These are phyloP conservation scores for Akanthomyces uredinophilus DNA, from an alignment of 2,329 filamentous ascomycete genomes.

Conservation along the genomic window DNA sequence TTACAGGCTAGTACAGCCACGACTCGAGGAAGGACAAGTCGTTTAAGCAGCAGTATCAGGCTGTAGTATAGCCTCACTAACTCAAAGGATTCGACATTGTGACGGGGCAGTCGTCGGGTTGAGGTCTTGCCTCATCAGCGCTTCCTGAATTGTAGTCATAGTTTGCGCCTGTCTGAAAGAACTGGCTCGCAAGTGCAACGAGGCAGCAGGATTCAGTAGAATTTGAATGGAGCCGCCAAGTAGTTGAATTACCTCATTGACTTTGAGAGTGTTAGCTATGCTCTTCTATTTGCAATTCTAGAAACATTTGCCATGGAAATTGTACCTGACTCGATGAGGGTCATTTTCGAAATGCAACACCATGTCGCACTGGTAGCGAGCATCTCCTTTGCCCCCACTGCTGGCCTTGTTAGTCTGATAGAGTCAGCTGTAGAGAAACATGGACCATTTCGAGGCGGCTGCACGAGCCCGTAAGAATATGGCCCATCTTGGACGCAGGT, in stretches of 20 bases:
- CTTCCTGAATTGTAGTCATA: not conserved
- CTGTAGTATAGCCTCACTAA: not conserved
- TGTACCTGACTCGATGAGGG: not conserved
- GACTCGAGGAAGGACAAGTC: not conserved
- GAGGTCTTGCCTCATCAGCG: not conserved
- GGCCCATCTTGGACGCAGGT: not conserved
- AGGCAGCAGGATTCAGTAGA: not conserved
- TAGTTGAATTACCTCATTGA: no score
- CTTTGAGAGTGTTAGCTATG: no score
- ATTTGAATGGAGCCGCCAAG: not conserved
- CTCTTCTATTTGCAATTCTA: no score
- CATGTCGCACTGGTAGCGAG: not conserved
- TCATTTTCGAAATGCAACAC: not conserved
- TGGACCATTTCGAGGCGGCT: not conserved
- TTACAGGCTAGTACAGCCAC: not conserved
- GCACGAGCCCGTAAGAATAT: conserved; percentile 1
- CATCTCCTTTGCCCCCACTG: not conserved
- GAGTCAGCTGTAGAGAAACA: not conserved
- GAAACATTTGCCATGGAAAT: not conserved
- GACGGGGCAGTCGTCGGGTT: not conserved
- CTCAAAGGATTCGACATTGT: not conserved
- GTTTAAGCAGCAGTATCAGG: not conserved
- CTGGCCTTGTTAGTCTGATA: not conserved
- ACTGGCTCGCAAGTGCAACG: not conserved
- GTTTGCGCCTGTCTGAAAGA: not conserved